Percentiles rank a stretch among this genome's conserved stretches.
These are phyloP conservation scores for Pachysolen tannophilus DNA, from an alignment of 805 yeast species.

Conservation along the genomic window DNA sequence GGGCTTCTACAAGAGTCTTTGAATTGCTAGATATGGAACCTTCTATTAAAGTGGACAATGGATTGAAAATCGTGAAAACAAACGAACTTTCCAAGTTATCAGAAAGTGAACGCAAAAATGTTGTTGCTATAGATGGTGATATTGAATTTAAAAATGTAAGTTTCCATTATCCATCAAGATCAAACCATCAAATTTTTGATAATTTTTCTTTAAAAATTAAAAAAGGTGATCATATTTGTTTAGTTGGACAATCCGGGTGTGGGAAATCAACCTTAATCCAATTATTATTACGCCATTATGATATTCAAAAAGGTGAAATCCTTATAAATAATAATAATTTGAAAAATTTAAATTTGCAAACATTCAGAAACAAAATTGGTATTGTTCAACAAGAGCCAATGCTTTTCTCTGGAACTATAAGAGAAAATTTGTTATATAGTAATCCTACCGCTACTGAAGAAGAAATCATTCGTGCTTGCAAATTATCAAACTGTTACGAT, in stretches of 20 bases:
- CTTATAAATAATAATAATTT: constrained; percentile 59
- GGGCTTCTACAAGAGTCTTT: constrained; percentile 88
- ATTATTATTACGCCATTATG: constrained; percentile 74
- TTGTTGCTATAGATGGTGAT: constrained; percentile 33
- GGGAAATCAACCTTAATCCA: constrained; percentile 90
- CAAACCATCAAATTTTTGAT: constrained; percentile 57
- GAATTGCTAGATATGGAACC: constrained; percentile 80
- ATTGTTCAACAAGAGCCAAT: constrained; percentile 92
- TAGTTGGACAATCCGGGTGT: constrained; percentile 96
- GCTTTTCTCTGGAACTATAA: constrained; percentile 75
- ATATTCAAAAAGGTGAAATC: constrained; percentile 60
- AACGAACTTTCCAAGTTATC: too few relatives aligned
- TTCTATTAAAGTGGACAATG: constrained; percentile 56
- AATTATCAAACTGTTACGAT: constrained; percentile 62
- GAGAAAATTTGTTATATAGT: constrained; percentile 80
- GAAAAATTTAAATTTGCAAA: constrained; percentile 57
- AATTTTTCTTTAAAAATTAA: constrained; percentile 51
- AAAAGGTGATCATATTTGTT: constrained; percentile 83
- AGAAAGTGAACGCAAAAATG: constrained; percentile 14
- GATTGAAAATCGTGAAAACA: constrained; percentile 34
- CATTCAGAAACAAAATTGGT: constrained; percentile 70
- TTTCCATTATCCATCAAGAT: constrained; percentile 82
- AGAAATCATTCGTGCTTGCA: constrained; percentile 52
- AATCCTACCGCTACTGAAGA: constrained; percentile 49
- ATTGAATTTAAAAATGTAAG: constrained; percentile 55